These are phyloP conservation scores for Ensete ventricosum DNA, from an alignment of 176 grass and related monocot species.

Conservation along the genomic window DNA sequence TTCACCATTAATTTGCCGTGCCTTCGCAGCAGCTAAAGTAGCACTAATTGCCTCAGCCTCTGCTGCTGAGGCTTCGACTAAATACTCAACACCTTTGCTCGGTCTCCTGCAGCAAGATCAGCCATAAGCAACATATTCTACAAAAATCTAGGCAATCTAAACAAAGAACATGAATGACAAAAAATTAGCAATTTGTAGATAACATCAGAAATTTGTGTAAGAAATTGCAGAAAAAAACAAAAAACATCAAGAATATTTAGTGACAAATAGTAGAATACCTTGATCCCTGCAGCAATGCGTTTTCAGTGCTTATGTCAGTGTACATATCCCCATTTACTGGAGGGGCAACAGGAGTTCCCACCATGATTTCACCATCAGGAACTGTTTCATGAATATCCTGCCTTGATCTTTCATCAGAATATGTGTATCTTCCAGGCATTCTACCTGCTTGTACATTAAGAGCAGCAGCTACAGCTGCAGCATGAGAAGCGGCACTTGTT, in stretches of 20 bases:
- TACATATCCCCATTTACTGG: conserved; percentile 77
- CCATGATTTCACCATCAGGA: conserved; percentile 69
- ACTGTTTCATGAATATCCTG: conserved; percentile 45
- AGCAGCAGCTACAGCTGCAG: conserved; percentile 48
- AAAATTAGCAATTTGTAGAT: neutral
- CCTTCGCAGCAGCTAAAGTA: conserved; percentile 43
- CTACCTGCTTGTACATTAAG: conserved; percentile 47
- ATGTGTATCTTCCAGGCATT: conserved; percentile 43
- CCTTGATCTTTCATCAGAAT: conserved; percentile 51
- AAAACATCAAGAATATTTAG: no score
- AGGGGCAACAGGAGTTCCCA: conserved; percentile 90
- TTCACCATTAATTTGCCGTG: conserved; percentile 36
- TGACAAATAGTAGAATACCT: conserved; percentile 33
- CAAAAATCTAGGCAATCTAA: neutral
- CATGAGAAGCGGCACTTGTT: conserved; percentile 71
- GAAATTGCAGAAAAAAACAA: neutral
- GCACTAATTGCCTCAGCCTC: conserved; percentile 53
- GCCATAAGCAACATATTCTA: neutral
- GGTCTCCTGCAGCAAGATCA: conserved; percentile 29
- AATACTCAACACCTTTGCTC: conserved; percentile 41
- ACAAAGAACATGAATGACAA: neutral
- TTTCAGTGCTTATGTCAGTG: conserved; percentile 96
- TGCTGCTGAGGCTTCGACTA: conserved; percentile 48
- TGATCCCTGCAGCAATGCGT: conserved; percentile 66
- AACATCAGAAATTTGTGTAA: neutral